Conservation (phyloP, 768 basidiomycete genomes). For the Candolleomyces efflorescens region DNA sequence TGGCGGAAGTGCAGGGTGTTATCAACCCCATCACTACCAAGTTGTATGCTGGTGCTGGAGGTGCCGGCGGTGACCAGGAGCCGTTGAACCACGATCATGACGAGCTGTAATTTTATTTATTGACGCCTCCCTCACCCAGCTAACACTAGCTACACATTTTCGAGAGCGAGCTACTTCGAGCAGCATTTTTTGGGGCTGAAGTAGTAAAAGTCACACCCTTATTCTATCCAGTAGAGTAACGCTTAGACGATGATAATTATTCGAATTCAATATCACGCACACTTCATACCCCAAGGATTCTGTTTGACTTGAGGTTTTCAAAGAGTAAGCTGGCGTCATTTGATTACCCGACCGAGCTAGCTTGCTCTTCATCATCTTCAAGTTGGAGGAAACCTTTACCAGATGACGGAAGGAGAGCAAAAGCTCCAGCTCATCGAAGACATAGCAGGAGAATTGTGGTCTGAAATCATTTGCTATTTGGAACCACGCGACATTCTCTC, state of each 20-base stretch:
- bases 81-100: conserved; percentile 40
- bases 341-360: no score
- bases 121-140: not conserved
- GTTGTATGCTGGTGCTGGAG: conserved; percentile 49
- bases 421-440: no score
- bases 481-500: no score
- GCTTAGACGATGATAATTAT: not conserved
- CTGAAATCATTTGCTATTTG: no score
- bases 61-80: conserved; percentile 33
- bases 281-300: not conserved
- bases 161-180: not conserved
- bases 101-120: conserved; percentile 34
- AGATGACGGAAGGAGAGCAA: no score
- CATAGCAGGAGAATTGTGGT: no score
- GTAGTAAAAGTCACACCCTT: no score
- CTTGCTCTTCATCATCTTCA: no score
- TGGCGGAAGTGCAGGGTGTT: conserved; percentile 69
- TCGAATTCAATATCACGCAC: not conserved
- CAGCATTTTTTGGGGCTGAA: no score
- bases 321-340: no score
- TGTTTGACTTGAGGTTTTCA: no score
- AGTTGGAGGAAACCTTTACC: no score
- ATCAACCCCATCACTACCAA: conserved; percentile 86
- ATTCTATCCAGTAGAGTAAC: not conserved
- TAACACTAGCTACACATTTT: not conserved